Evolutionary conservation across 192 early-diverging fungal genomes (phyloP), one percentile per base, ranked within the genome.

Genomic region (Mortierella alpina): DNA sequence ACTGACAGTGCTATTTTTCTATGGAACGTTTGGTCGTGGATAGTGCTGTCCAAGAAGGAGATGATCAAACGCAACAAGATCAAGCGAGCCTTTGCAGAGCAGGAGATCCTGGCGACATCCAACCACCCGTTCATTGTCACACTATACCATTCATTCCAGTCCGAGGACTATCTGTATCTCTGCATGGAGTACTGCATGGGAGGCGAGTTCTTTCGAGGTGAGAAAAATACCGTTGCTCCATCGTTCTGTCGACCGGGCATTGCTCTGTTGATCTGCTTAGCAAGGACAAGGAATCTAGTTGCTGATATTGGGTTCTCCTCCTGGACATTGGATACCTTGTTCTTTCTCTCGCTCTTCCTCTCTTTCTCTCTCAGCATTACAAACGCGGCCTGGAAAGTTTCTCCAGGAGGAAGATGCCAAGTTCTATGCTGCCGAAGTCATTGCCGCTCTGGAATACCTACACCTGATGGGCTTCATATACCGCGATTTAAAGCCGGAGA

Each of bases 11-110:
- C 3, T 22, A 10, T 9, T 57, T 57, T 15, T 57, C 17, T 57
- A 31, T 31, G 31, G 31, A 31, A 31, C 31, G 13, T 14, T 54
- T 18, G 7, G 11, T n/a, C 39, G 45, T 23, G 12, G 23, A 23
- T 45, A 90, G 89, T 90, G 17, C 59, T 87, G 65, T 93, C 93
- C 48, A 99, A 99, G 87, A 85, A 89, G 61, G 98, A 98, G 81
- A 99, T 99, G 97, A 92, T 99, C 71, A 97, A 96, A 71, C 91
- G 97, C 44, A 97, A 98, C 87, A 99, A 99, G 86, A 94, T 99
- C 71, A 97, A 98, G 79, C 91, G 98, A 46, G 97, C 97, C 15
- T 86, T 99, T 56, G 96, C 98, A 15, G 98, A 98, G 82, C 98
- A 99, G 59, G 89, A 90, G 75, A 90, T 90, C 59, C 67, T 90